Evolutionary conservation across 163 green algal species (phyloP), one percentile per base, ranked within the genome.

Genomic region (Scenedesmus sp.): DNA sequence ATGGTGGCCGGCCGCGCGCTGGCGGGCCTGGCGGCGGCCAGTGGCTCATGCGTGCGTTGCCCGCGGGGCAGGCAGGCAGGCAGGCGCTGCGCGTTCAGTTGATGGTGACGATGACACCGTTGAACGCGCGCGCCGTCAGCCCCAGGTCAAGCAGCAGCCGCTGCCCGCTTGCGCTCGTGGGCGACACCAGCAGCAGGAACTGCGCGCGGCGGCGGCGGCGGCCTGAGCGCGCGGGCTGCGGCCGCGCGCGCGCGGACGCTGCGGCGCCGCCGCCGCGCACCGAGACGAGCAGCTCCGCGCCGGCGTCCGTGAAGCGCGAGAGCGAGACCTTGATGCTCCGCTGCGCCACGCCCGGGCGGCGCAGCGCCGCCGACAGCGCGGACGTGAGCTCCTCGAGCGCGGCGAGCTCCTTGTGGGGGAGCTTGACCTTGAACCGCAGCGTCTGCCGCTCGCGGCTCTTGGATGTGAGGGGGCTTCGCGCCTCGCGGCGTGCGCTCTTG

Each of bases 401-500:
- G 4, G 64, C 22, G 50, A 76, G 20, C 18, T 76, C 67, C 34
- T 76, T 76, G 51, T 76, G 50, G 2, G 67, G 67, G 50, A 58
- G 56, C 20, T 53, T 51, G 48, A 75, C 62, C 51, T 76, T 76
- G 67, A 63, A 76, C 31, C 63, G 63, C 51, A 76, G 26, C 31
- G 26, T 51, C 29, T 63, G 66, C 9, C 66, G 47, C 31, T 75
- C 50, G 14, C 42, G 22, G 66, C 50, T 75, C 20, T 50, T 48
- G 13, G 42, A 22, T 10, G 20, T 51, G 29, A 75, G 50, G 50
- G 50, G 66, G 47, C 54, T 47, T 20, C 66, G 47, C 31, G 54
- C 54, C 4, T 75, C 66, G 6, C 66, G 66, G 7, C 66, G 24
- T n/a, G n/a, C n/a, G 48, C 66, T 75, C 31, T 48, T 47, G 31